These are phyloP conservation scores for Trichocomaceae sp. DNA, from an alignment of 2,329 filamentous ascomycete species.

Conservation along the genomic window DNA sequence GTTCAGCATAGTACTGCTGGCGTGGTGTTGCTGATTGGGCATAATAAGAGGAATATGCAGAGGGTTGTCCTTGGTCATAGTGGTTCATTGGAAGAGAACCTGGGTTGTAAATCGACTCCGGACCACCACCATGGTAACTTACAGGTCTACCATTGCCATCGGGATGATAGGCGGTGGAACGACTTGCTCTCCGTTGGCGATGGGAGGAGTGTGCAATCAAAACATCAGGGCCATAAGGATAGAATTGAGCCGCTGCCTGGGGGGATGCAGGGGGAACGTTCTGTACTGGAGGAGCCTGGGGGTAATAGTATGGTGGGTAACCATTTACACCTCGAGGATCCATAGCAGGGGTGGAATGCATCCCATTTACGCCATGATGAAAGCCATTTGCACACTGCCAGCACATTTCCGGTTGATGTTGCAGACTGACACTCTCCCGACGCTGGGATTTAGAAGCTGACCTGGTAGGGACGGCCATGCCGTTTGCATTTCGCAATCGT, in stretches of 20 bases:
- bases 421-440: conserved; percentile 26
- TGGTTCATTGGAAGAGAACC: conserved; percentile 21
- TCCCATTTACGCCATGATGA: conserved; percentile 19
- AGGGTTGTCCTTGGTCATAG: conserved; percentile 33
- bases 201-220: conserved; percentile 25
- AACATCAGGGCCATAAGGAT: conserved; percentile 25
- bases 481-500: conserved; percentile 25
- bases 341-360: conserved; percentile 25
- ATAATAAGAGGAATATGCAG: conserved; percentile 34
- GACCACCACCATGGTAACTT: conserved; percentile 33
- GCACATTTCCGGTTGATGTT: conserved; percentile 25
- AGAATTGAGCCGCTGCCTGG: conserved; percentile 24
- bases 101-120: conserved; percentile 27
- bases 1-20: conserved; percentile 22
- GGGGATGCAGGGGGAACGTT: conserved; percentile 24
- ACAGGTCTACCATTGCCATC: conserved; percentile 26
- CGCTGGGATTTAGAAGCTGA: conserved; percentile 30
- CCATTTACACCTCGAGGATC: conserved; percentile 30
- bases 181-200: conserved; percentile 23
- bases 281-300: conserved; percentile 20
- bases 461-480: conserved; percentile 25
- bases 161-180: conserved; percentile 33
- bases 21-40: conserved; percentile 23
- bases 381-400: conserved; percentile 29
- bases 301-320: conserved; percentile 22